A percentile compares a stretch with the other conserved stretches of the same genome.
Conservation (phyloP, 768 basidiomycete species). For the Termitomyces bulborhizus region DNA sequence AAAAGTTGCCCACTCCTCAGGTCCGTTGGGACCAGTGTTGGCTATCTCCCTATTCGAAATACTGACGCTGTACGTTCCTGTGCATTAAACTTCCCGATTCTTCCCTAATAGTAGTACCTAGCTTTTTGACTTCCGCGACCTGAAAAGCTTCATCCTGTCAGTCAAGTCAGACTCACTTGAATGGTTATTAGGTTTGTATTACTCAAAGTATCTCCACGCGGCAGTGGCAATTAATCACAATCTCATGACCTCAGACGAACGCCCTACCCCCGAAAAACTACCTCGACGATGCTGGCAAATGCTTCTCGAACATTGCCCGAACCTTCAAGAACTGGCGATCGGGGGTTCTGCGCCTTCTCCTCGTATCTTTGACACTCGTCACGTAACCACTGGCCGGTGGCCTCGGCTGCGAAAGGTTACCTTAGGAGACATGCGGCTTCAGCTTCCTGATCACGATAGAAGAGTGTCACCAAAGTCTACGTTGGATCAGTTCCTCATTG, state of each 20-base stretch:
- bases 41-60: slow-evolving; percentile 24
- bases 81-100: background rate
- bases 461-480: slow-evolving; percentile 17
- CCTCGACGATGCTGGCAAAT: slow-evolving; percentile 33
- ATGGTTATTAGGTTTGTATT: slow-evolving; percentile 25
- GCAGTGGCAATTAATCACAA: background rate
- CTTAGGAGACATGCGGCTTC: slow-evolving; percentile 26
- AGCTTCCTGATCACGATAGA: slow-evolving; percentile 16
- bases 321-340: slow-evolving; percentile 30
- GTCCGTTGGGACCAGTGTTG: slow-evolving; percentile 28
- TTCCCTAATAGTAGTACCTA: slow-evolving; percentile 11
- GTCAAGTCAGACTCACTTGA: slow-evolving; percentile 30
- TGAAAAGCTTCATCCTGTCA: slow-evolving; percentile 24
- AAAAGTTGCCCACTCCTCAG: slow-evolving; percentile 28
- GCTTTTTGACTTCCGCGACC: slow-evolving; percentile 31
- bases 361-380: slow-evolving; percentile 31
- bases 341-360: slow-evolving; percentile 30
- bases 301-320: slow-evolving; percentile 31
- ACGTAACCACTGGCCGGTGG: slow-evolving; percentile 30
- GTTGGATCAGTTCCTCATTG: slow-evolving; percentile 26
- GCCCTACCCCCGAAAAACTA: slow-evolving; percentile 28
- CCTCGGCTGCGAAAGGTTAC: slow-evolving; percentile 26
- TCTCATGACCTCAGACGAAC: slow-evolving; percentile 19
- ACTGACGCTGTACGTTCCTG: slow-evolving; percentile 25
- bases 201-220: background rate